Conservation (phyloP, 371 early-diverging fungal species). For the Saksenaea oblongispora region DNA sequence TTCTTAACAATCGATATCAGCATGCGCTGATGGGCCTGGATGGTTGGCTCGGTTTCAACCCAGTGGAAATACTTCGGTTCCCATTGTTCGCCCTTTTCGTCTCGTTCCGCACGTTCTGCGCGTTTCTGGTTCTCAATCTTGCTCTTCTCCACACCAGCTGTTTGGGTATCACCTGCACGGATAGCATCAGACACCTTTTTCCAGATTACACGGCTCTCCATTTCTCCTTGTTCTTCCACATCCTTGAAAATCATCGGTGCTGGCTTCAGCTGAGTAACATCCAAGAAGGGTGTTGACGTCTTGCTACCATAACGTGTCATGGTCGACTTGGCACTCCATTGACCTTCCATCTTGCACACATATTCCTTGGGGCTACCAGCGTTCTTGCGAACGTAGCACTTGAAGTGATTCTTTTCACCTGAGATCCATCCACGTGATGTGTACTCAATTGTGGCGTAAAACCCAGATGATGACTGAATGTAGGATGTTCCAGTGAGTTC, state of each 20-base stretch:
- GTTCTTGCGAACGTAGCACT: conserved; percentile 50
- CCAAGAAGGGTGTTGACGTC: conserved; percentile 54
- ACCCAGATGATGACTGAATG: conserved; percentile 68
- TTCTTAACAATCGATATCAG: conserved; percentile 32
- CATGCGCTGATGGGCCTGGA: conserved; percentile 43
- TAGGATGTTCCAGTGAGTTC: conserved; percentile 72
- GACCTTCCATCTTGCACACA: conserved; percentile 63
- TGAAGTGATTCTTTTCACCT: conserved; percentile 76
- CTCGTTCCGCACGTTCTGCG: conserved; percentile 59
- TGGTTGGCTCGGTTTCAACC: conserved; percentile 49
- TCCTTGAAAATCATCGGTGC: conserved; percentile 44
- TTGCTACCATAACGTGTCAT: conserved; percentile 48
- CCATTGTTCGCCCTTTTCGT: conserved; percentile 60
- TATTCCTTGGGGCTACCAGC: conserved; percentile 41
- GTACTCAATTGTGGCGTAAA: conserved; percentile 70
- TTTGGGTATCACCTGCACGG: conserved; percentile 59
- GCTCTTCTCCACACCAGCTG: conserved; percentile 68
- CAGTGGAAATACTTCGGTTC: conserved; percentile 58
- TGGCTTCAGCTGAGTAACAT: conserved; percentile 44
- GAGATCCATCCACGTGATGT: conserved; percentile 77
- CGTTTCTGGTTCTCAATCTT: conserved; percentile 76
- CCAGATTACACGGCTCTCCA: conserved; percentile 76
- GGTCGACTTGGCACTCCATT: conserved; percentile 67
- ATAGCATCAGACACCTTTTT: conserved; percentile 70
- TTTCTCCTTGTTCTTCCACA: conserved; percentile 55